Base-by-base conservation (phyloP, 176 grass and related monocot genomes). In the Triticum turgidum region DNA sequence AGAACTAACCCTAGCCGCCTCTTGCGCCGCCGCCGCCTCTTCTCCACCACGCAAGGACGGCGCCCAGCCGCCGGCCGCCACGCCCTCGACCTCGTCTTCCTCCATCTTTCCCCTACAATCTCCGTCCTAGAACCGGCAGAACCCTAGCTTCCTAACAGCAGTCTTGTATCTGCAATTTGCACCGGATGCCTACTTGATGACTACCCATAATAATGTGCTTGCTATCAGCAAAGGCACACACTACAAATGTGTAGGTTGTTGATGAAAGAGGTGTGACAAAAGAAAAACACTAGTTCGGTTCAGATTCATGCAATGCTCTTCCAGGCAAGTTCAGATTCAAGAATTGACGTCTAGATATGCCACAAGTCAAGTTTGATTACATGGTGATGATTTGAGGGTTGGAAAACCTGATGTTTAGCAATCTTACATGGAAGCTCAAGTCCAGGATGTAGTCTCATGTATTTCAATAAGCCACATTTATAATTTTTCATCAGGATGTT, bases 341-440 rank as follows among this genome's bases (percentile, higher is more conserved):
- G 59, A 45, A 49, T 52, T 0, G 29, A 34, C 68, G 10, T 12
- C n/a, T 72, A 79, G 3, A 18, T 73, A 24, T 24, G 9, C 17
- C 20, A 65, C 79, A 51, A 76, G 51, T 72, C 17, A 64, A n/a
- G 5, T 80, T 41, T 89, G 78, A 30, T 12, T 13, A 74, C 20
- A 34, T 35, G 69, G 17, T 44, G 35, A 75, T 80, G 29, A 75
- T 52, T 75, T n/a, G n/a, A 21, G 20, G 51, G 13, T 1, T 4
- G 59, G 35, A 51, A 30, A 83, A 8, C 21, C 8, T 51, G 22
- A 1, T 84, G 45, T 14, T 49, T 56, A 56, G 17, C 7, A 59
- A 21, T 59, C 20, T 59, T 21, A 20, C 56, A 59, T 59, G 56
- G 56, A 9, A 59, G 56, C 56, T 59, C 56, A 21, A 59, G 17